Evolutionary conservation across 2,329 filamentous ascomycete species (phyloP).

Genomic region (Fusarium clavum): DNA sequence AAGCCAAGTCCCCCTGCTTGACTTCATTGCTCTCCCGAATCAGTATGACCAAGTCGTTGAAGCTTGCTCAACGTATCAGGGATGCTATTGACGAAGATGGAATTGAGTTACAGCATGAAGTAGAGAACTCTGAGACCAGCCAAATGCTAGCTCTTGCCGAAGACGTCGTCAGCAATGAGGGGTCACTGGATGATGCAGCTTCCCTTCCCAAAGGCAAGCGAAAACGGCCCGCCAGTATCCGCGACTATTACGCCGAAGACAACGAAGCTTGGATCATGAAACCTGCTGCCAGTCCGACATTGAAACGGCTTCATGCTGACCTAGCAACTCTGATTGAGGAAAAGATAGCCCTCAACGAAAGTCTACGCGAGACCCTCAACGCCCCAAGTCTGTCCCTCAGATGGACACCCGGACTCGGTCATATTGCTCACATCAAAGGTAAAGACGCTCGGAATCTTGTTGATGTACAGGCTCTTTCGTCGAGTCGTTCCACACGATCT

Average conservation of each 20-base stretch:
- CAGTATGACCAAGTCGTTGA: slow-evolving; percentile 72
- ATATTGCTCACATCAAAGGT: slow-evolving; percentile 91
- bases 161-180: slow-evolving; percentile 75
- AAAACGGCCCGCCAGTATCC: slow-evolving; percentile 60
- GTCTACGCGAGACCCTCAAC: slow-evolving; percentile 70
- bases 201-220: slow-evolving; percentile 66
- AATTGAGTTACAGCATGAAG: slow-evolving; percentile 80
- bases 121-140: slow-evolving; percentile 77
- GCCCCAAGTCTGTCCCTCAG: slow-evolving; percentile 78
- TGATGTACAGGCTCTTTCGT: slow-evolving; percentile 67
- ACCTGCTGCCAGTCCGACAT: slow-evolving; percentile 71
- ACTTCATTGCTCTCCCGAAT: slow-evolving; percentile 66
- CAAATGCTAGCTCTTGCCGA: slow-evolving; percentile 80
- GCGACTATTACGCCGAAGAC: slow-evolving; percentile 70
- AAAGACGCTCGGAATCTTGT: slow-evolving; percentile 68
- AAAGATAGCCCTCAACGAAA: slow-evolving; percentile 69
- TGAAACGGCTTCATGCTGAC: slow-evolving; percentile 75
- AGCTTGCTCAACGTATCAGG: slow-evolving; percentile 77
- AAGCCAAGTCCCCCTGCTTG: slow-evolving; percentile 52
- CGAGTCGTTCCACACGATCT: slow-evolving; percentile 85
- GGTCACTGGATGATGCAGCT: slow-evolving; percentile 66
- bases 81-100: slow-evolving; percentile 93
- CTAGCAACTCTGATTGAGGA: slow-evolving; percentile 70
- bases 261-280: slow-evolving; percentile 74
- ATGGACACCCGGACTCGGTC: slow-evolving; percentile 88